A percentile compares a stretch with the other conserved stretches of the same genome.
phyloP scores from a whole-genome alignment of 805 yeast genomes.

The Candida pseudofarinosa region DNA sequence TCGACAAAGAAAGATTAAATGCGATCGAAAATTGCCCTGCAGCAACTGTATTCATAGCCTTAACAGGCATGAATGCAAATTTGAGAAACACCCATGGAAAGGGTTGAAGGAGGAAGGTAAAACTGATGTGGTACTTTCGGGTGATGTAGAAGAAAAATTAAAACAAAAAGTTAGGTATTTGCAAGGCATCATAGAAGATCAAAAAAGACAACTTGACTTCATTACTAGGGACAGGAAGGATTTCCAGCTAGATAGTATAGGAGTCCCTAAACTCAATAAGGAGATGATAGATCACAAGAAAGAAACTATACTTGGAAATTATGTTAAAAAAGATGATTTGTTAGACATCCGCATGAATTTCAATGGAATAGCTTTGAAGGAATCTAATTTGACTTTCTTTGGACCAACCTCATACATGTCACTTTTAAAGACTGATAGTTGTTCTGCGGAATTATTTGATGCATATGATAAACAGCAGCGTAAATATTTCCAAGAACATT shows the following conservation, averaged over 20 bases:
- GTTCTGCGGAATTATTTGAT: background rate
- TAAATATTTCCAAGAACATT: background rate
- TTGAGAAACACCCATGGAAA: conserved; percentile 36
- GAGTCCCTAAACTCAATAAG: background rate
- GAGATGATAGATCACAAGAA: background rate
- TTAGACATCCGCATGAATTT: background rate
- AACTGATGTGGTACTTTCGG: background rate
- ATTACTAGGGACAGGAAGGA: background rate
- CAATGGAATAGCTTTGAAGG: conserved; percentile 2
- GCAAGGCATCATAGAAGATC: background rate
- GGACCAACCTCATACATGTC: conserved; percentile 11
- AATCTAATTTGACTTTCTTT: conserved; percentile 6
- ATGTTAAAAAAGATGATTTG: background rate
- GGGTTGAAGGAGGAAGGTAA: conserved; percentile 4
- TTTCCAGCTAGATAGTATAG: background rate
- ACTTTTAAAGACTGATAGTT: background rate
- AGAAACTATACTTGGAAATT: background rate
- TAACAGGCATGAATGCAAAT: conserved; percentile 36
- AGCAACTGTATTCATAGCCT: conserved; percentile 31
- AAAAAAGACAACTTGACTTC: background rate
- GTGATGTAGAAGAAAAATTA: background rate
- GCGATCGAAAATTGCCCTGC: conserved; percentile 38
- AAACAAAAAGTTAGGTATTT: background rate
- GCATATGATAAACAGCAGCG: background rate
- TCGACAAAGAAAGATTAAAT: conserved; percentile 36